Evolutionary conservation across 2,329 filamentous ascomycete species (phyloP), one percentile per base, ranked within the genome.

Genomic region (Cyanodermella asteris): DNA sequence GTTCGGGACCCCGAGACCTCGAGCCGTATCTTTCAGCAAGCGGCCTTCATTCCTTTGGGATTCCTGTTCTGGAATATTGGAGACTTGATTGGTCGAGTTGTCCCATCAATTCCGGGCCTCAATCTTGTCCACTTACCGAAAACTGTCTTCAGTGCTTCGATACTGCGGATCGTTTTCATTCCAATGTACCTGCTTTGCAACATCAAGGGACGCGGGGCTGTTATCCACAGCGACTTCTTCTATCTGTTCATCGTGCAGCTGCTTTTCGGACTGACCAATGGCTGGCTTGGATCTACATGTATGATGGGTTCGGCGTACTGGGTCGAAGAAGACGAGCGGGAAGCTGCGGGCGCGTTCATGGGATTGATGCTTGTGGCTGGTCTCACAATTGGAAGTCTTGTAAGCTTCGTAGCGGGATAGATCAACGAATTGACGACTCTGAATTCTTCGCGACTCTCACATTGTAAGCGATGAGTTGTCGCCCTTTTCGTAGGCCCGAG

Each of bases 1-100:
- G 51, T 61, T 30, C 55, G 38, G 23, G 43, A 37, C 33, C 47
- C 33, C 5, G 30, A 38, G n/a, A 37, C 44, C 16, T 32, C 42
- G 6, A 56, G 62, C 8, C 50, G 58, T 10, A 50, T 90, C 10
- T 64, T 90, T 35, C 43, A 68, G 26, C 42, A 68, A 24, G 67
- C 77, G 0, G 58, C 68, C 1, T 97, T 94, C 45, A 82, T 94
- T 29, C 82, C 87, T 0, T 59, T 93, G 1, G 80, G 65, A 4
- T 91, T 94, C 48, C 65, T 94, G 31, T 66, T 87, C 43, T 97
- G 87, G 87, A 97, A 94, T 43, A 44, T 72, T 3, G 87, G 87
- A 21, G 87, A 94, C 43, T 55, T 94, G 6, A 33, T 64, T 9
- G 87, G 87, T 5, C 67, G 87, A 6, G 50, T 91, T 12, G 45